Conservation (phyloP, 1,139 yeast genomes). For the Geotrichum macrosporum region DNA sequence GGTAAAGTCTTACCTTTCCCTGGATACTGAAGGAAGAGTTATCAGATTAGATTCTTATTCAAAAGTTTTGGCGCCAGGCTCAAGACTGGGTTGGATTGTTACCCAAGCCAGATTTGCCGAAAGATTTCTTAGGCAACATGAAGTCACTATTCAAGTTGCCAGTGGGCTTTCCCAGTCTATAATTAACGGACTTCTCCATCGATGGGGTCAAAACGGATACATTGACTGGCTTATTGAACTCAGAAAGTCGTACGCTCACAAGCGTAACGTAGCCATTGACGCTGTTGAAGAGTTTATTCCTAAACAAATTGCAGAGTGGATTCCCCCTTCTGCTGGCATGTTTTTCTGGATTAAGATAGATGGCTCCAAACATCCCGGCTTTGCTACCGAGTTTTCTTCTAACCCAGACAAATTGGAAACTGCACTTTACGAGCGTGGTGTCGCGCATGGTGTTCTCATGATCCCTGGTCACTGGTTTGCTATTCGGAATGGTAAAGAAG, state of each 20-base stretch:
- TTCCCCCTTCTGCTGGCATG: conserved; percentile 82
- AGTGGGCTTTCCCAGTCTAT: conserved; percentile 77
- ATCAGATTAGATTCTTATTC: conserved; percentile 87
- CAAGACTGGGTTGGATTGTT: conserved; percentile 86
- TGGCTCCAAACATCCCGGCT: conserved; percentile 75
- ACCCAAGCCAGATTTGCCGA: conserved; percentile 66
- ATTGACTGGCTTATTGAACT: conserved; percentile 85
- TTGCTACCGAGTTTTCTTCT: conserved; percentile 45
- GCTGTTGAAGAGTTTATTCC: conserved; percentile 62
- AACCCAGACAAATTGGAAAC: conserved; percentile 62
- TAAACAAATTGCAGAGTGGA: conserved; percentile 47
- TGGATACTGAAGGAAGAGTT: conserved; percentile 88
- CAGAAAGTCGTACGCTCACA: conserved; percentile 73
- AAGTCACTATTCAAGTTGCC: conserved; percentile 76
- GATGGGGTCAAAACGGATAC: conserved; percentile 75
- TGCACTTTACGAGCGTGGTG: conserved; percentile 59
- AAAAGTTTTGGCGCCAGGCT: conserved; percentile 89
- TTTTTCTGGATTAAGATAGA: conserved; percentile 76
- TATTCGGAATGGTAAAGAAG: conserved; percentile 44
- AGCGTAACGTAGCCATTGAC: conserved; percentile 74
- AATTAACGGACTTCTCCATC: conserved; percentile 55
- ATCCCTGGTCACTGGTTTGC: conserved; percentile 92
- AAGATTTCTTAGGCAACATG: conserved; percentile 68
- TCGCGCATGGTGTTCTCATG: conserved; percentile 65
- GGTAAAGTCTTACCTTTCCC: conserved; percentile 71